Evolutionary conservation across 306 rosid species (phyloP).

Genomic region (Sindora glabra): DNA sequence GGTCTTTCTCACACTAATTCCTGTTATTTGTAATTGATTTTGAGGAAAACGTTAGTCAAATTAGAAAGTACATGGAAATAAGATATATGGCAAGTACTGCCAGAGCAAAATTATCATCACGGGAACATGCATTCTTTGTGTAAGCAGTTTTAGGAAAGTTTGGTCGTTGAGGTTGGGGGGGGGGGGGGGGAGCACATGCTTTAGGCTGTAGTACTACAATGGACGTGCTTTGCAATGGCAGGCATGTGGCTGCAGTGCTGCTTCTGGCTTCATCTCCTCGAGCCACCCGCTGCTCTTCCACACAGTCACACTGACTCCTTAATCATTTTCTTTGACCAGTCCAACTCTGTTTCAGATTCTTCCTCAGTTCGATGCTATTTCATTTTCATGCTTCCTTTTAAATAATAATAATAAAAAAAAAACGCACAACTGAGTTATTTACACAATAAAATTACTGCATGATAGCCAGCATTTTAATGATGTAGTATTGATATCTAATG

Average conservation of each 20-base stretch:
- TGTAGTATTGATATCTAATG: no score
- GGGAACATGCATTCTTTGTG: background rate
- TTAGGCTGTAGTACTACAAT: background rate
- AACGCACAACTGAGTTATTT: constrained; percentile 19
- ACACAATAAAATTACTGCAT: no score
- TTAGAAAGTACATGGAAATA: no score
- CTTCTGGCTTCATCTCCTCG: constrained; percentile 38
- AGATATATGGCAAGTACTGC: no score
- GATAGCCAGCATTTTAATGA: no score
- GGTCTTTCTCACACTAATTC: no score
- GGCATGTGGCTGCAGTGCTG: constrained; percentile 4
- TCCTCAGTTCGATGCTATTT: background rate
- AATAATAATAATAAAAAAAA: background rate
- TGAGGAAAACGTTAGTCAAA: no score
- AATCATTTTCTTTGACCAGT: constrained; percentile 28
- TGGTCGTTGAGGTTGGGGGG: no score
- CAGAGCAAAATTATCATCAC: background rate
- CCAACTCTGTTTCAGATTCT: constrained; percentile 22
- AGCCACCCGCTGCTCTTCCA: constrained; percentile 56
- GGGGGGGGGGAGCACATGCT: no score
- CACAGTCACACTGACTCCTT: no score
- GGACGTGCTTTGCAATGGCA: constrained; percentile 14
- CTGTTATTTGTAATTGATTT: no score
- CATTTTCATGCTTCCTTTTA: constrained; percentile 10
- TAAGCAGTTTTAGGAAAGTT: constrained; percentile 3